Percentiles rank a stretch among this genome's conserved stretches.
These are phyloP conservation scores for Argentina anserina DNA, from an alignment of 306 rosid species.

Conservation along the genomic window DNA sequence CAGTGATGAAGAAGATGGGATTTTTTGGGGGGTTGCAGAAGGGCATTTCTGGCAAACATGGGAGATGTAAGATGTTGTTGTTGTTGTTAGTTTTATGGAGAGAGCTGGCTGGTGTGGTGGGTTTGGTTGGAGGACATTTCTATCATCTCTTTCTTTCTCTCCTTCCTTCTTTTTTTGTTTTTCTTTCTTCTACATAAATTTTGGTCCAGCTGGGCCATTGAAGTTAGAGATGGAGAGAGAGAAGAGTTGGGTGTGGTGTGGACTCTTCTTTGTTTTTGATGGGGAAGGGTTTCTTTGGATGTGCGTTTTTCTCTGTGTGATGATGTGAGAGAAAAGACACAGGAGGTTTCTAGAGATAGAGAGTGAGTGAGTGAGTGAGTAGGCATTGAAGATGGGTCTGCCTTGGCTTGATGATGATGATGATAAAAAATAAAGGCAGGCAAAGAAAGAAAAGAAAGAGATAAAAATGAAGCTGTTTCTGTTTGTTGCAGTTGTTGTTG, in stretches of 20 bases:
- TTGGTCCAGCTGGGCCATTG: constrained; percentile 99
- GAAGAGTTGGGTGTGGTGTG: constrained; percentile 36
- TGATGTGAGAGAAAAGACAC: constrained; percentile 39
- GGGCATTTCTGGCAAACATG: constrained; percentile 82
- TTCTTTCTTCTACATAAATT: constrained; percentile 58
- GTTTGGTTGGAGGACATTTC: constrained; percentile 97
- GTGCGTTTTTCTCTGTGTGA: constrained; percentile 31
- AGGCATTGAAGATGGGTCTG: constrained; percentile 16
- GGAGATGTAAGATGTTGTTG: background rate
- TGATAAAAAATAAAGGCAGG: constrained; percentile 18
- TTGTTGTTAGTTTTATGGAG: constrained; percentile 23
- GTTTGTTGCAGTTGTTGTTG: constrained; percentile 32
- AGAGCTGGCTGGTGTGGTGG: constrained; percentile 48
- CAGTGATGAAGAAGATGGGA: constrained; percentile 99
- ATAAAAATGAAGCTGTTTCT: constrained; percentile 32
- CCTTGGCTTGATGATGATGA: constrained; percentile 12
- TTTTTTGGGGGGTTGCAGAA: constrained; percentile 97
- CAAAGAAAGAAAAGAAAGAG: background rate
- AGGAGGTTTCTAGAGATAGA: constrained; percentile 17
- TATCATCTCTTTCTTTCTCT: constrained; percentile 40
- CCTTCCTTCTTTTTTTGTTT: constrained; percentile 26
- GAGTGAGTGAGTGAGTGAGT: constrained; percentile 27
- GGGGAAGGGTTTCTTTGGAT: constrained; percentile 44
- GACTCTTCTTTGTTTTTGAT: constrained; percentile 53
- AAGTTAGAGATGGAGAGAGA: constrained; percentile 34